Percentiles rank a stretch among this genome's conserved stretches.
These are phyloP conservation scores for Phyllosticta capitalensis DNA, from an alignment of 2,329 filamentous ascomycete genomes.

Conservation along the genomic window DNA sequence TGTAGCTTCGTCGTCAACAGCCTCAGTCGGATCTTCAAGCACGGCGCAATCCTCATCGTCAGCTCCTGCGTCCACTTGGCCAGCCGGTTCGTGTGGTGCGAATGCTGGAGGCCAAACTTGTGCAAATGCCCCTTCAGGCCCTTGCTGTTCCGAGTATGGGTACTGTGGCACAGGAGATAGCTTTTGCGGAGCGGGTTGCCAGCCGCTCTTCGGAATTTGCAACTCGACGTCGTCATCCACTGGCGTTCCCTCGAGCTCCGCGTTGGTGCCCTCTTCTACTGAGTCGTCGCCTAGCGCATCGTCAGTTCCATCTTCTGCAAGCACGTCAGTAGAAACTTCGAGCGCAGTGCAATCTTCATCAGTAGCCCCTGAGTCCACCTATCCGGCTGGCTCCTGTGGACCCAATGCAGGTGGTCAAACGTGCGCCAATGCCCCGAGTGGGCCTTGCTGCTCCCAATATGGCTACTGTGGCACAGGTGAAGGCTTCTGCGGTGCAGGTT, in stretches of 20 bases:
- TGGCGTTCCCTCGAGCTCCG: background rate
- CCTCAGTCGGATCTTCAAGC: too few species aligned
- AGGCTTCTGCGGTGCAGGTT: background rate
- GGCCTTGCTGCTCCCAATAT: slow-evolving; percentile 1
- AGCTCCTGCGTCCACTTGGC: background rate
- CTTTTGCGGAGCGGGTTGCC: slow-evolving; percentile 23
- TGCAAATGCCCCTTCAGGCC: background rate
- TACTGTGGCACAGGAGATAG: slow-evolving; percentile 13
- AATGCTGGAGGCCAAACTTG: background rate
- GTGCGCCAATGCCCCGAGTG: background rate
- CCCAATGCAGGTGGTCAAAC: too few species aligned
- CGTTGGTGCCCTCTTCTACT: background rate
- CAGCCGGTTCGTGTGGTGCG: background rate
- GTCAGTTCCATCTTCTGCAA: background rate
- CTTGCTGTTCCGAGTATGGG: slow-evolving; percentile 5
- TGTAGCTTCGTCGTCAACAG: background rate
- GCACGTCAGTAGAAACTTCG: background rate
- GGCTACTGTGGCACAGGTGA: background rate
- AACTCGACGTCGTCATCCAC: background rate
- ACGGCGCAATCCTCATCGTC: background rate
- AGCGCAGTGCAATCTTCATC: too few species aligned
- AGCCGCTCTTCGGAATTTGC: slow-evolving; percentile 5
- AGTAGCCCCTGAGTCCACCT: background rate
- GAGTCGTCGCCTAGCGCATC: background rate
- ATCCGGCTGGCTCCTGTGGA: too few species aligned